Percentiles rank a stretch among this genome's conserved stretches.
phyloP scores from a whole-genome alignment of 352 stramenopile genomes.

The Phytophthora palmivora region DNA sequence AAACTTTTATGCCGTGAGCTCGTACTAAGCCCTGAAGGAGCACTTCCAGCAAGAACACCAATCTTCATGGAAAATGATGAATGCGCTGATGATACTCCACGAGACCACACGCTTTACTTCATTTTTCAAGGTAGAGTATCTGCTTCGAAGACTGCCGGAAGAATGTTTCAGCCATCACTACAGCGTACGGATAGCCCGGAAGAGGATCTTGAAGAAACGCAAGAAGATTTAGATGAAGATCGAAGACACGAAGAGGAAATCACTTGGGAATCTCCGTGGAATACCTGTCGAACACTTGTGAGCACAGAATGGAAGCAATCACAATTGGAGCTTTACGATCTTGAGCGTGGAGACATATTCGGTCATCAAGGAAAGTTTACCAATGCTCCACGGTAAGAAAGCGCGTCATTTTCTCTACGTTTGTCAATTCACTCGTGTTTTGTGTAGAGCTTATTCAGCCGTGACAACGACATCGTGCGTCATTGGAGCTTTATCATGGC shows the following conservation, averaged over 20 bases:
- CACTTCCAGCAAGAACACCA: constrained; percentile 29
- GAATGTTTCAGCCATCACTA: constrained; percentile 33
- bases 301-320: constrained; percentile 25
- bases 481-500: constrained; percentile 45
- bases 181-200: constrained; percentile 3
- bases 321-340: constrained; percentile 36
- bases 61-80: constrained; percentile 43
- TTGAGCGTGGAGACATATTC: constrained; percentile 36
- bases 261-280: constrained; percentile 27
- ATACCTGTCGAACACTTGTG: not conserved
- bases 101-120: constrained; percentile 30
- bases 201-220: constrained; percentile 14
- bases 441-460: constrained; percentile 36
- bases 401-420: not conserved
- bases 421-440: not conserved
- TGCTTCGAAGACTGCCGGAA: constrained; percentile 30
- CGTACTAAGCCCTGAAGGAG: constrained; percentile 22
- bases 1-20: constrained; percentile 43
- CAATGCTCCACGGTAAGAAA: constrained; percentile 22
- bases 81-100: constrained; percentile 1
- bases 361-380: constrained; percentile 41
- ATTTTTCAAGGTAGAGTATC: constrained; percentile 39
- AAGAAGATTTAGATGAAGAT: not conserved
- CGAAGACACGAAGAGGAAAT: constrained; percentile 7
- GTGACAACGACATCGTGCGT: constrained; percentile 31